Base-by-base conservation (phyloP, 2,329 filamentous ascomycete genomes). In the Aspergillus pseudoviridinutans region DNA sequence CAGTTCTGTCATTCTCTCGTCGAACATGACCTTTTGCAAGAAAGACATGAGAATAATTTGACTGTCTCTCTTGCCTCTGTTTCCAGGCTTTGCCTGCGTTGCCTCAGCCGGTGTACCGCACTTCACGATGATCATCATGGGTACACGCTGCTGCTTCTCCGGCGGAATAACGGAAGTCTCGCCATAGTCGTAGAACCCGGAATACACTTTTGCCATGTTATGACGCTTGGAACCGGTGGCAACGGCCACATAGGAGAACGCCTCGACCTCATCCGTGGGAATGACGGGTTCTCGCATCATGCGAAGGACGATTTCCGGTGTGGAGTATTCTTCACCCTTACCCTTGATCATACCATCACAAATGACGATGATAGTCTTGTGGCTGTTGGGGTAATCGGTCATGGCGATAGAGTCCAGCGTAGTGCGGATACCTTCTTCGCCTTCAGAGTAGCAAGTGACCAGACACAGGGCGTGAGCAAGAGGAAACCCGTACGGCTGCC, bases 1-100 rank as follows among this genome's bases (percentile, higher is more conserved):
- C 53, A 99, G 87, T 75, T 99, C 93, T 20, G 95, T 99, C 94
- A 99, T 99, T 61, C 94, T 90, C 78, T 99, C 95, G 73, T 99
- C 94, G 69, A 99, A 99, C 94, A 99, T 99, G 71, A 99, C 94
- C 80, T 99, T 99, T 73, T 99, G 94, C 66, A 99, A 80, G 83
- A 99, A 99, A 4, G 92, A 97, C 94, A 99, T 99, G 64, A 99
- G 83, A 66, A 99, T 94, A 70, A 99, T 97, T 76, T 99, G 94
- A 80, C 91, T 96, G 82, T 99, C 94, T 73, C 94, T 91, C 82
- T 99, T 99, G 76, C 94, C 95, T 77, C 94, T 87, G 78, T 99
- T 99, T 67, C 94, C 94, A 12, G 95, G 91, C 78, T 99, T 99
- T 57, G 89, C 83, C 67, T 89, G 88, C 44, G 76, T 81, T 32